Evolutionary conservation across 2,329 filamentous ascomycete species (phyloP).

Genomic region (Trichophyton mentagrophytes): DNA sequence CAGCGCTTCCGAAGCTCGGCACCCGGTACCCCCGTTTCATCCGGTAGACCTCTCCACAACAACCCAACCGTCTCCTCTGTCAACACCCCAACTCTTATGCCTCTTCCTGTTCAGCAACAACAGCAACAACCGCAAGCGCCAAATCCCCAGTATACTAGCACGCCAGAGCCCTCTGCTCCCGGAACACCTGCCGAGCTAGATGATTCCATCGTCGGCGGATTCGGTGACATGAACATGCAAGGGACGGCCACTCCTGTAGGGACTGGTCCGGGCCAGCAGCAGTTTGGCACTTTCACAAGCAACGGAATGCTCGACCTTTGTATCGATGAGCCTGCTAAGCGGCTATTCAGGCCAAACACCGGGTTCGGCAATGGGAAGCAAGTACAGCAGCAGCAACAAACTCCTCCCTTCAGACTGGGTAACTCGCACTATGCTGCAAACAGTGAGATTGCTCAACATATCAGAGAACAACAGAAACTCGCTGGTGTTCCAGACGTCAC

Average conservation of each 20-base stretch:
- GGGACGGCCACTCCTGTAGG: conserved; percentile 30
- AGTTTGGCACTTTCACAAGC: conserved; percentile 28
- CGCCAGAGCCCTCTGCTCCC: conserved; percentile 55
- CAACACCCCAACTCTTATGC: conserved; percentile 82
- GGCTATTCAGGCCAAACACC: conserved; percentile 74
- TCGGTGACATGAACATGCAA: conserved; percentile 48
- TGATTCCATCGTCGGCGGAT: conserved; percentile 53
- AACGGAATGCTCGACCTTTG: conserved; percentile 47
- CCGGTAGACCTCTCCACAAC: conserved; percentile 58
- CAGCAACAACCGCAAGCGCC: conserved; percentile 27
- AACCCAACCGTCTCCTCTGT: conserved; percentile 96
- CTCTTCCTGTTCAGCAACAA: conserved; percentile 54
- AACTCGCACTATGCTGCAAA: conserved; percentile 63
- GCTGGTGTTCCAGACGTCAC: conserved; percentile 41
- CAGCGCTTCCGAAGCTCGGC: conserved; percentile 75
- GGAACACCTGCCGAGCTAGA: conserved; percentile 63
- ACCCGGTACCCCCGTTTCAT: conserved; percentile 68
- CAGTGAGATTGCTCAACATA: conserved; percentile 56
- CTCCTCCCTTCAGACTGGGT: conserved; percentile 62
- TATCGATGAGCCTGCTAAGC: conserved; percentile 91
- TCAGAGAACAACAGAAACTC: conserved; percentile 52
- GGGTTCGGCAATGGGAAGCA: conserved; percentile 50
- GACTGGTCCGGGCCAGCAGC: conserved; percentile 19
- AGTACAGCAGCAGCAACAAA: conserved; percentile 54
- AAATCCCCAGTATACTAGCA: conserved; percentile 41